Conservation (phyloP, 208 protist genomes). For the Herpetomonas tarakana region DNA sequence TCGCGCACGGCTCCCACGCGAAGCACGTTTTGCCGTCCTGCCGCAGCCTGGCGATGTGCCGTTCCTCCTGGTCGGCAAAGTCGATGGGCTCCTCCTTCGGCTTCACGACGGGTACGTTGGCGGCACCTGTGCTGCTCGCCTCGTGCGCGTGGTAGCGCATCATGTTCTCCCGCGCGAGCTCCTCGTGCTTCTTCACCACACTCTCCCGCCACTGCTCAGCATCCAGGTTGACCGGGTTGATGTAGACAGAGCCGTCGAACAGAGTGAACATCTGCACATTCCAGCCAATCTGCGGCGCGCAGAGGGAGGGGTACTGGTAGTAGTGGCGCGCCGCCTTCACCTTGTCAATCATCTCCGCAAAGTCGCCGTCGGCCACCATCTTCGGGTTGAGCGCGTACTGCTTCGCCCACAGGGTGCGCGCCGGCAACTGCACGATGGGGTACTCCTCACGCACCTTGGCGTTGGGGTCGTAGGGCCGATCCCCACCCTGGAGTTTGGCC, state of each 20-base stretch:
- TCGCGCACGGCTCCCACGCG: constrained; percentile 90
- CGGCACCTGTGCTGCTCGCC: neutral
- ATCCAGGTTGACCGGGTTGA: constrained; percentile 85
- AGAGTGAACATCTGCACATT: constrained; percentile 89
- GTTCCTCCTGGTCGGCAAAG: constrained; percentile 39
- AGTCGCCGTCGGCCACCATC: constrained; percentile 37
- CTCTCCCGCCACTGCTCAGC: constrained; percentile 33
- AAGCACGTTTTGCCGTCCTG: constrained; percentile 56
- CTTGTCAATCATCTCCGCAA: constrained; percentile 57
- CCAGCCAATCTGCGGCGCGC: constrained; percentile 84
- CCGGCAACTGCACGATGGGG: constrained; percentile 83
- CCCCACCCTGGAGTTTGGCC: neutral
- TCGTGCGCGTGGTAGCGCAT: neutral
- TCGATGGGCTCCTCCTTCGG: constrained; percentile 8
- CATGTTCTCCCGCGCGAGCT: neutral
- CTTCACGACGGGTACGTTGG: neutral
- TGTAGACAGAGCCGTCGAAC: constrained; percentile 77
- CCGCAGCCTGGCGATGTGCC: constrained; percentile 49
- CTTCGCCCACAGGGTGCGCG: constrained; percentile 71
- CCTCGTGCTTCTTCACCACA: constrained; percentile 11
- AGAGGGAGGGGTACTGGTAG: constrained; percentile 89
- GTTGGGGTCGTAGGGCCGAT: constrained; percentile 17
- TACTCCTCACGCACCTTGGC: constrained; percentile 32
- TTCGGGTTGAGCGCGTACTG: constrained; percentile 52
- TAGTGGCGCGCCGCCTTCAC: constrained; percentile 66